These are phyloP conservation scores for Elaeagnus macrophylla DNA, from an alignment of 306 rosid species.

Conservation along the genomic window DNA sequence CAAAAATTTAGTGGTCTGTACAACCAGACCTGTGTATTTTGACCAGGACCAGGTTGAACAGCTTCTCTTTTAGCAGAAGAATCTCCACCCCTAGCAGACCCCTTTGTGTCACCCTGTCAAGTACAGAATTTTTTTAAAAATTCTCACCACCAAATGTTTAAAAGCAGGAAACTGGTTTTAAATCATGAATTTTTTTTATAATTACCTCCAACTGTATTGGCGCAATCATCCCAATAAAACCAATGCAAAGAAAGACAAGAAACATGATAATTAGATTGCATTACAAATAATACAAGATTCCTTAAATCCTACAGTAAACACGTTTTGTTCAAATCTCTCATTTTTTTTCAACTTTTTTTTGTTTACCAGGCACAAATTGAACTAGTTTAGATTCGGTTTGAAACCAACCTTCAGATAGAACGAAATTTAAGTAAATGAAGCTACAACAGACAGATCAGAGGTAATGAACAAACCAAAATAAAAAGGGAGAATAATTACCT, in stretches of 20 bases:
- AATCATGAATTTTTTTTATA: conserved; percentile 16
- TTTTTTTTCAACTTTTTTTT: too few species aligned
- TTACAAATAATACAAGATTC: neutral
- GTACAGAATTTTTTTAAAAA: conserved; percentile 17
- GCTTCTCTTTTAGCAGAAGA: conserved; percentile 45
- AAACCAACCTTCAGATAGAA: neutral
- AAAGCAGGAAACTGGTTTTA: neutral
- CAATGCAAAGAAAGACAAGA: neutral
- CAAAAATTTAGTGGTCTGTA: conserved; percentile 12
- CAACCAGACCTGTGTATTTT: conserved; percentile 55
- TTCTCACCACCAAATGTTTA: too few species aligned
- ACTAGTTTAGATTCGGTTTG: too few species aligned
- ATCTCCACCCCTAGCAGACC: conserved; percentile 70
- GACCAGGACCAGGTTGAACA: conserved; percentile 40
- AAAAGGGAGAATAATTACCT: conserved; percentile 32
- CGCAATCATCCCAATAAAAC: conserved; percentile 1
- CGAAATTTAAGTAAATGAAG: neutral
- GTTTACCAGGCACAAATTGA: too few species aligned
- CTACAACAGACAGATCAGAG: too few species aligned
- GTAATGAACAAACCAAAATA: neutral
- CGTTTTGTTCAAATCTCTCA: too few species aligned
- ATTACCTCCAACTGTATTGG: conserved; percentile 75
- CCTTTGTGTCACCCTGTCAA: conserved; percentile 80
- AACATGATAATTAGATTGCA: neutral
- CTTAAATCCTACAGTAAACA: neutral